Base-by-base conservation (phyloP, 164 flowering plant species). In the Platanus orientalis region DNA sequence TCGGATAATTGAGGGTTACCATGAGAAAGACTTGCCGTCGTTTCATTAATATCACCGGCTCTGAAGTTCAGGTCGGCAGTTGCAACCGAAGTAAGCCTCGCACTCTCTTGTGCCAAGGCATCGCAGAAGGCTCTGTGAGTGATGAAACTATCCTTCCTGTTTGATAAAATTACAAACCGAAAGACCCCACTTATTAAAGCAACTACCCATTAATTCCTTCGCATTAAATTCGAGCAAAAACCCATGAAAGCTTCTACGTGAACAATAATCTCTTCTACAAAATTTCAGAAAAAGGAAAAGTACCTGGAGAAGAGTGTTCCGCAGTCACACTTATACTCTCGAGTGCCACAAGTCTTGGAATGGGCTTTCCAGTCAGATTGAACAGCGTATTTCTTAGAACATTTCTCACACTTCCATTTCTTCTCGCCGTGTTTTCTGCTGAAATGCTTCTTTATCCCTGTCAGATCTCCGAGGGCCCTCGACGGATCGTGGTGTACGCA, bases 301-400 rank as follows among this genome's bases (percentile, higher is more conserved):
- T 36, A 83, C 90, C 93, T 87, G 75, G 93, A 87, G 73, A 87
- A 87, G 60, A 87, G 75, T 4, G 88, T 84, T 49, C 93, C 93
- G 68, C 93, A 87, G 72, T 87, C 93, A 54, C 93, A 87, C 75
- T 78, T 80, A 58, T 87, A 85, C 73, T 87, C 90, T 57, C 84
- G 73, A 26, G 88, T 84, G 20, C 90, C 90, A 66, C 90, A 87
- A 65, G 82, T 82, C 75, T 87, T 87, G 50, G 68, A 62, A 69
- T 88, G 94, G 68, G 94, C 94, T 73, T 88, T 88, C 94, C 94
- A 88, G 60, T 88, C 94, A 1, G 94, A 88, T 47, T 83, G 86
- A 47, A 88, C 94, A 2, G 94, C 94, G 36, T 88, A 88, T 56
- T 87, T 87, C 79, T 87, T 87, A 0, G 93, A 83, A 51, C 91